These are phyloP conservation scores for Myxozyma sirexii DNA, from an alignment of 805 yeast species.

Conservation along the genomic window DNA sequence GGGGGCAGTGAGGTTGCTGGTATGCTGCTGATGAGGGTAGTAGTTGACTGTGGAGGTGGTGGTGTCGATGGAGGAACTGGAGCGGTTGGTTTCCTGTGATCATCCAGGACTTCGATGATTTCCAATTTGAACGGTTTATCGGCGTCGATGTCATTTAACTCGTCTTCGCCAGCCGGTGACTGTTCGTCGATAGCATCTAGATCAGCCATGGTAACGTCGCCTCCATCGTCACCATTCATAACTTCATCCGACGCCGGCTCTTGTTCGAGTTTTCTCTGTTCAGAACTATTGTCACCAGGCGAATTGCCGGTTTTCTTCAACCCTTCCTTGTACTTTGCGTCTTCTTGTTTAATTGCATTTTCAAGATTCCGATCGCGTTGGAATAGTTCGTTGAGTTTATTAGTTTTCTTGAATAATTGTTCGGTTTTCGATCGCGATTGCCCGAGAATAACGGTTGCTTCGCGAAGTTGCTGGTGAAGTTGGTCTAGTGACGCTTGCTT, in stretches of 20 bases:
- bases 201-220: slow-evolving; percentile 31
- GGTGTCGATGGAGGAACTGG: not conserved
- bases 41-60: not conserved
- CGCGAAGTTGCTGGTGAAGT: slow-evolving; percentile 59
- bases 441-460: slow-evolving; percentile 56
- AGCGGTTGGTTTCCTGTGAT: not conserved
- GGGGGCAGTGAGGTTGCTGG: not conserved
- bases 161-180: slow-evolving; percentile 21
- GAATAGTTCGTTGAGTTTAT: slow-evolving; percentile 52
- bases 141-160: slow-evolving; percentile 62
- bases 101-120: slow-evolving; percentile 45
- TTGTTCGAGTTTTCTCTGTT: not conserved
- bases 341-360: slow-evolving; percentile 66
- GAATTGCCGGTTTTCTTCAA: too few species aligned
- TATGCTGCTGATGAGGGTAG: not conserved
- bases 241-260: slow-evolving; percentile 21
- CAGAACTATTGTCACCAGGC: too few species aligned
- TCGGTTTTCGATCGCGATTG: slow-evolving; percentile 55
- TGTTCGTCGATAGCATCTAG: slow-evolving; percentile 22
- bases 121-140: slow-evolving; percentile 87
- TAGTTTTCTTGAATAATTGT: slow-evolving; percentile 51
- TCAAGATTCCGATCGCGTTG: slow-evolving; percentile 61
- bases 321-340: slow-evolving; percentile 53
- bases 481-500: slow-evolving; percentile 57
- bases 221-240: slow-evolving; percentile 15